phyloP scores from a whole-genome alignment of 352 stramenopile species.

The Thalassiosira exigua region DNA sequence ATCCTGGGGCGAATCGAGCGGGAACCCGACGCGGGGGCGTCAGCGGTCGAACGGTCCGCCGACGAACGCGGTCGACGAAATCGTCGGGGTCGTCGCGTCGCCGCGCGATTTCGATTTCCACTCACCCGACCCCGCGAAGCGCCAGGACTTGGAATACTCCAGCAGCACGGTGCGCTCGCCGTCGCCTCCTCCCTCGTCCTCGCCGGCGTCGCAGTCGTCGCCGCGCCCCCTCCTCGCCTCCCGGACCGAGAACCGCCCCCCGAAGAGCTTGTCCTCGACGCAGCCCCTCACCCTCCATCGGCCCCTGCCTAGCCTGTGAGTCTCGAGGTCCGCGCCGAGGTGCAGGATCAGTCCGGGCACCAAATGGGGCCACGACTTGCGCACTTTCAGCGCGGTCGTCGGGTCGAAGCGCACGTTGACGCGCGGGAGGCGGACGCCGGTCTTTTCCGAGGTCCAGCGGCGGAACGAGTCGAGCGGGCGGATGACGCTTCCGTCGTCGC shows the following conservation, averaged over 20 bases:
- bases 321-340: conserved; percentile 55
- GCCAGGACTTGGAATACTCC: conserved; percentile 61
- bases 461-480: conserved; percentile 32
- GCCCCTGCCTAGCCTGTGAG: conserved; percentile 36
- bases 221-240: conserved; percentile 14
- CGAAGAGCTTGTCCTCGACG: conserved; percentile 53
- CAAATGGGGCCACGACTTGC: conserved; percentile 51
- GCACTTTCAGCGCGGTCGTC: conserved; percentile 47
- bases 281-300: conserved; percentile 49
- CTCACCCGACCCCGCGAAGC: conserved; percentile 41
- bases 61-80: too few relatives aligned
- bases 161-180: conserved; percentile 35
- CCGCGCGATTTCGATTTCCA: too few relatives aligned
- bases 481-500: conserved; percentile 12
- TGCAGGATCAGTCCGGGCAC: conserved; percentile 47
- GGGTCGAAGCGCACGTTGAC: conserved; percentile 56
- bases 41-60: too few relatives aligned
- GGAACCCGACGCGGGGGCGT: too few relatives aligned
- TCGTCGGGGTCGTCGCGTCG: too few relatives aligned
- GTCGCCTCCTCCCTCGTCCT: too few relatives aligned
- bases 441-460: conserved; percentile 48
- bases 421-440: conserved; percentile 44
- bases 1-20: too few relatives aligned
- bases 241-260: conserved; percentile 47
- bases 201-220: conserved; percentile 14